phyloP scores from a whole-genome alignment of 352 stramenopile species.

The Globisporangium viniferum region DNA sequence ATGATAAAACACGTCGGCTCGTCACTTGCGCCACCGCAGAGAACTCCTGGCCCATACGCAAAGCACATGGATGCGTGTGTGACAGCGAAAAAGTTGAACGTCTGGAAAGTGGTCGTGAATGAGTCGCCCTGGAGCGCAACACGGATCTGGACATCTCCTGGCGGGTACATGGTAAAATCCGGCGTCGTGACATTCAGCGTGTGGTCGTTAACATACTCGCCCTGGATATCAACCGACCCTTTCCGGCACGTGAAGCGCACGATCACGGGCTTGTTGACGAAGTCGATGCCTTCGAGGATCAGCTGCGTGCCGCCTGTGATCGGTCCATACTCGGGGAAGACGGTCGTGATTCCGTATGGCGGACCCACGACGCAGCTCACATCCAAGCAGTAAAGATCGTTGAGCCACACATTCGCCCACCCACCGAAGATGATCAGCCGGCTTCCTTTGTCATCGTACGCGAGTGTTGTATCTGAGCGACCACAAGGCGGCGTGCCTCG shows the following conservation, averaged over 20 bases:
- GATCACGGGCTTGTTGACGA: constrained; percentile 69
- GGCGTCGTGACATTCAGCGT: constrained; percentile 87
- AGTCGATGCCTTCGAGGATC: constrained; percentile 92
- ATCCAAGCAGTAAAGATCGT: constrained; percentile 90
- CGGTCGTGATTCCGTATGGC: constrained; percentile 92
- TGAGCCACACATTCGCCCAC: constrained; percentile 94
- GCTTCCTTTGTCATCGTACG: constrained; percentile 91
- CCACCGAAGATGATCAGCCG: constrained; percentile 93
- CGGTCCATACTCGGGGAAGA: constrained; percentile 88
- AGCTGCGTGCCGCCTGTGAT: constrained; percentile 90
- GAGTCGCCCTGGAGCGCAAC: constrained; percentile 91
- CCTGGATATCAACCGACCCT: constrained; percentile 88
- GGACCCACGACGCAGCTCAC: constrained; percentile 94
- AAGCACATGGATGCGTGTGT: constrained; percentile 86
- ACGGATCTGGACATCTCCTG: constrained; percentile 86
- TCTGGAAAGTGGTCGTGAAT: constrained; percentile 93
- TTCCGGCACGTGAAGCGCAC: constrained; percentile 92
- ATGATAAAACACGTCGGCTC: constrained; percentile 83
- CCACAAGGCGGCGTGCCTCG: constrained; percentile 79
- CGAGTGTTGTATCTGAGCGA: constrained; percentile 91
- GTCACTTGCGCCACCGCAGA: constrained; percentile 75
- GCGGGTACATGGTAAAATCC: constrained; percentile 87
- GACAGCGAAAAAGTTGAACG: constrained; percentile 94
- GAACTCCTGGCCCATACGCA: constrained; percentile 91
- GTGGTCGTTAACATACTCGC: constrained; percentile 87